Conservation (phyloP, 306 rosid species). For the Lathyrus oleraceus region DNA sequence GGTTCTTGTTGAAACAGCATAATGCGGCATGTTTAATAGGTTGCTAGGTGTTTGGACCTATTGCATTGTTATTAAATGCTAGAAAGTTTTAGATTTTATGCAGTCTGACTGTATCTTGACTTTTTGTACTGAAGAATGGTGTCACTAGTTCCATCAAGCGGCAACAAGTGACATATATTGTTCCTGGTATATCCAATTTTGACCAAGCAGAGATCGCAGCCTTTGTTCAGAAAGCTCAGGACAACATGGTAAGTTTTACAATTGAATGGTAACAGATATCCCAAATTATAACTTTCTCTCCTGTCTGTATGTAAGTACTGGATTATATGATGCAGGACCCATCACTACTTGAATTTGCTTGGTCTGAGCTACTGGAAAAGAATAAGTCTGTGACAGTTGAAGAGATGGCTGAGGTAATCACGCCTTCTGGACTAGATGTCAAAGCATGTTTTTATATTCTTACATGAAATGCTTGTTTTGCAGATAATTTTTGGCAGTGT, state of each 20-base stretch:
- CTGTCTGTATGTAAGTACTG: slow-evolving; percentile 26
- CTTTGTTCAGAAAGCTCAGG: slow-evolving; percentile 67
- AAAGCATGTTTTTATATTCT: slow-evolving; percentile 27
- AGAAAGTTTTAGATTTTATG: slow-evolving; percentile 23
- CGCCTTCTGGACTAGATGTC: slow-evolving; percentile 34
- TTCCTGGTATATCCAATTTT: slow-evolving; percentile 85
- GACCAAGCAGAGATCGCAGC: slow-evolving; percentile 62
- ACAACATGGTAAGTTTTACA: slow-evolving; percentile 69
- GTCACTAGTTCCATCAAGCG: slow-evolving; percentile 78
- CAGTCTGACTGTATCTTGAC: slow-evolving; percentile 35
- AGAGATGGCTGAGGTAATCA: slow-evolving; percentile 82
- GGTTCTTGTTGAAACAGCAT: slow-evolving; percentile 89
- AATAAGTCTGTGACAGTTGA: slow-evolving; percentile 75
- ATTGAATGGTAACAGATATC: slow-evolving; percentile 22
- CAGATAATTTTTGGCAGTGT: slow-evolving; percentile 89
- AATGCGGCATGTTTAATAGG: slow-evolving; percentile 81
- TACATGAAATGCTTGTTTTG: slow-evolving; percentile 44
- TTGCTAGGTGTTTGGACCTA: slow-evolving; percentile 78
- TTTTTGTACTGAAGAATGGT: slow-evolving; percentile 74
- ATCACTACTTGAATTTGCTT: slow-evolving; percentile 85
- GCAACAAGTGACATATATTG: slow-evolving; percentile 87
- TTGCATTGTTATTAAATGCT: slow-evolving; percentile 40
- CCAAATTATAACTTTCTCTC: slow-evolving; percentile 3
- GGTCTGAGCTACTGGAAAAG: slow-evolving; percentile 91
- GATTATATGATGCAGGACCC: slow-evolving; percentile 66